Percentiles rank a stretch among this genome's conserved stretches.
phyloP scores from a whole-genome alignment of 305 asterid genomes.

The Ilex paraguariensis region DNA sequence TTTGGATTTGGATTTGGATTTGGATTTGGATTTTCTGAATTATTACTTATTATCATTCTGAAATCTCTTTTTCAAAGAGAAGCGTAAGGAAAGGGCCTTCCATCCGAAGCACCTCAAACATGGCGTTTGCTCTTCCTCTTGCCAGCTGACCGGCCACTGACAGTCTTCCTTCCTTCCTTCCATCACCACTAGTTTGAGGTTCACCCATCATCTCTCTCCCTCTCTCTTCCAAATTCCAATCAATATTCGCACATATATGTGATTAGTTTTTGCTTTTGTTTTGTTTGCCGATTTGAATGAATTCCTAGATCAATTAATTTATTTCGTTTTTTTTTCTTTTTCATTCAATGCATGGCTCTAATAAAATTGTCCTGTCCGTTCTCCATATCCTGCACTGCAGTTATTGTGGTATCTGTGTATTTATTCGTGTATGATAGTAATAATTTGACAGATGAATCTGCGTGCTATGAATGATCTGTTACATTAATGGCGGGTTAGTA shows the following conservation, averaged over 20 bases:
- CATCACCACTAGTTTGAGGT: neutral
- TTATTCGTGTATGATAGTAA: no score
- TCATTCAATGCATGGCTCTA: no score
- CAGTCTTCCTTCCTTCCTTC: conserved; percentile 1
- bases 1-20: neutral
- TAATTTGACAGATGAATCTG: no score
- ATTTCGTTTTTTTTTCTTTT: neutral
- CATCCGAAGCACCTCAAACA: conserved; percentile 12
- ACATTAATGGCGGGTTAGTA: no score
- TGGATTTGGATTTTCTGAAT: neutral
- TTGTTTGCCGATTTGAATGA: neutral
- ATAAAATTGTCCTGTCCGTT: no score
- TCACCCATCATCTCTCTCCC: neutral
- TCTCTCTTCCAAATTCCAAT: neutral
- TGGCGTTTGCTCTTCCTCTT: neutral
- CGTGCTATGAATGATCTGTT: no score
- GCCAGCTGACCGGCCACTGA: conserved; percentile 1
- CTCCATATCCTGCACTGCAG: no score
- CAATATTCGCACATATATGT: neutral
- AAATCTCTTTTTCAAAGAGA: neutral
- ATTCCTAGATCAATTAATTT: neutral
- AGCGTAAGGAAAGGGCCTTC: conserved; percentile 19
- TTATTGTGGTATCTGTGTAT: no score
- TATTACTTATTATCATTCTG: neutral
- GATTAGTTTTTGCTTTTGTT: neutral